A percentile compares a stretch with the other conserved stretches of the same genome.
Evolutionary conservation across 805 yeast species (phyloP).

Genomic region (Yarrowia yakushimensis): DNA sequence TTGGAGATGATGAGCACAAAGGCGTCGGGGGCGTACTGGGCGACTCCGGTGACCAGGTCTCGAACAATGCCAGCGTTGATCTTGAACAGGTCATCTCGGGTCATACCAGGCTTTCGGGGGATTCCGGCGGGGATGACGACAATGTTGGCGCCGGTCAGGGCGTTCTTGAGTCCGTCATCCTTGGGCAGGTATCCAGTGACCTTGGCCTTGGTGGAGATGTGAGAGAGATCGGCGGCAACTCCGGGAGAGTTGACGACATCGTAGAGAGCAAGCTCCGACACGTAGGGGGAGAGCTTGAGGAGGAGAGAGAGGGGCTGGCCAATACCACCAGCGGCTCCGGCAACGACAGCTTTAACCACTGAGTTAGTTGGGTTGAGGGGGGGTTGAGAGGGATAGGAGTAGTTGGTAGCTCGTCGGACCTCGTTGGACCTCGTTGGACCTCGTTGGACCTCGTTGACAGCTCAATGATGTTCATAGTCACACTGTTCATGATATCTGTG

Average conservation of each 20-base stretch:
- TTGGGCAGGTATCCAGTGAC: slow-evolving; percentile 89
- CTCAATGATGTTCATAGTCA: too few relatives aligned
- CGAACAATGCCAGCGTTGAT: slow-evolving; percentile 94
- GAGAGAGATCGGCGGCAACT: slow-evolving; percentile 94
- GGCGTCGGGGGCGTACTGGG: slow-evolving; percentile 81
- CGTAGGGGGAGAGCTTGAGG: slow-evolving; percentile 83
- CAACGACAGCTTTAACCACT: slow-evolving; percentile 66
- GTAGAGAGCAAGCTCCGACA: slow-evolving; percentile 78
- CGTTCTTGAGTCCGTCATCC: slow-evolving; percentile 57
- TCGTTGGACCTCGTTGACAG: too few relatives aligned
- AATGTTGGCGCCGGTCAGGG: slow-evolving; percentile 67
- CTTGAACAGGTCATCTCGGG: slow-evolving; percentile 94
- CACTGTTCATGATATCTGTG: too few relatives aligned
- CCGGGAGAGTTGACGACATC: slow-evolving; percentile 93
- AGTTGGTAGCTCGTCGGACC: too few relatives aligned
- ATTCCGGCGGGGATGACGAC: slow-evolving; percentile 96
- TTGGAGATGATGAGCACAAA: slow-evolving; percentile 78
- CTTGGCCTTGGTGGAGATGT: slow-evolving; percentile 85
- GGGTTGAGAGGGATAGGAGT: too few relatives aligned
- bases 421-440: too few relatives aligned
- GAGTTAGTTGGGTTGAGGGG: too few relatives aligned
- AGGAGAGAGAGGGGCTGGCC: slow-evolving; percentile 85
- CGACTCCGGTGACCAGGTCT: slow-evolving; percentile 83
- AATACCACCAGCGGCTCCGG: slow-evolving; percentile 97
- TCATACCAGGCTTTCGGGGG: slow-evolving; percentile 98